Evolutionary conservation across 345 rosid species (phyloP), one percentile per base, ranked within the genome.

Genomic region (Euphorbia lathyris): DNA sequence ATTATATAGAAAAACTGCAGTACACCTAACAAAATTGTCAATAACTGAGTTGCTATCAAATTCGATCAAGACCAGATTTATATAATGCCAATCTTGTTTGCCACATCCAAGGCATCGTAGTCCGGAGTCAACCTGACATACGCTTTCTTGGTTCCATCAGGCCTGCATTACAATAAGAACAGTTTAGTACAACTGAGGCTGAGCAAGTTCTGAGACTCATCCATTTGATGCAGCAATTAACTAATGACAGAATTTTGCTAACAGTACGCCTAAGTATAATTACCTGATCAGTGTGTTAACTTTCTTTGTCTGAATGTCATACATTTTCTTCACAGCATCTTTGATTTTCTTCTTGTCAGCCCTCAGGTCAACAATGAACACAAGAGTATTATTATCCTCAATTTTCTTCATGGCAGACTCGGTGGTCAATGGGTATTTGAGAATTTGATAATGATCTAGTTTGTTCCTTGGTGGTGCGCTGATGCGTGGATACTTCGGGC

Each of bases 391-490:
- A 83, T 94, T 91, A 70, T 91, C 98, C 58, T 94, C 98, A 60
- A 91, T 94, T 83, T 91, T 91, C 80, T 92, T 94, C 98, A 90
- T 94, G 0, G 97, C 97, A 9, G 93, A 86, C 73, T 94, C 98
- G 0, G 98, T 94, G 9, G 97, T 94, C 74, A 94, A 86, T n/a
- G 97, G 97, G 68, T 80, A 94, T 81, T 92, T 90, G 48, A 94
- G 86, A 70, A 94, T 92, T 74, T 86, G 92, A 76, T 94, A 94
- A 3, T 92, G 98, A 53, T 92, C 98, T 14, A 91, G 80, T 86
- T 91, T 94, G 74, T 94, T 87, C 81, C 97, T 88, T 0, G 90
- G 87, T 0, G 95, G 74, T 1, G 97, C 96, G 40, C 97, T 88
- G 55, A 87, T 79, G 36, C 92, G 86, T 1, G 88, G 86, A 63